A percentile compares a stretch with the other conserved stretches of the same genome.
These are phyloP conservation scores for Venturia effusa DNA, from an alignment of 2,329 filamentous ascomycete genomes.

Conservation along the genomic window DNA sequence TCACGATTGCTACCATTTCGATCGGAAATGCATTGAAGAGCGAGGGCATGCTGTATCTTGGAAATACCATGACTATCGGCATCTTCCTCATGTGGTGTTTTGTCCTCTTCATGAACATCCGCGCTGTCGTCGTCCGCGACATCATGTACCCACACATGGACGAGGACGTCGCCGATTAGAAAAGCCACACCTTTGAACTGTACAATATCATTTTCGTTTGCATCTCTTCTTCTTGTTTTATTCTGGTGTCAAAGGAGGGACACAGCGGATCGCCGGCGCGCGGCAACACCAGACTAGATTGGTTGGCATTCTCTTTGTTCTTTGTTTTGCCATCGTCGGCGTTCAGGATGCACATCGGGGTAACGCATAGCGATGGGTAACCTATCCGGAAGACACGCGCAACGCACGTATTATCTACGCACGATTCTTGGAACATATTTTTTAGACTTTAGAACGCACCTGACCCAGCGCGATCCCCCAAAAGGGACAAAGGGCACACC, in stretches of 20 bases:
- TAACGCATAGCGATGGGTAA: not conserved
- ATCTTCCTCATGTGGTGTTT: slow-evolving; percentile 44
- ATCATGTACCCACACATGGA: slow-evolving; percentile 50
- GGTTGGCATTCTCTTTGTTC: not conserved
- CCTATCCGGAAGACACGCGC: not conserved
- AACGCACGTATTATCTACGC: not conserved
- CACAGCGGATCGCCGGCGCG: not conserved
- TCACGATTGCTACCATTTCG: slow-evolving; percentile 48
- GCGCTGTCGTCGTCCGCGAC: slow-evolving; percentile 40
- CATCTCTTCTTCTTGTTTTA: not conserved
- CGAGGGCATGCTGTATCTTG: slow-evolving; percentile 30
- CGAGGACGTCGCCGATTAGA: slow-evolving; percentile 35
- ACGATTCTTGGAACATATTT: not conserved
- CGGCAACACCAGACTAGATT: not conserved
- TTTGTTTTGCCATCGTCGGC: not conserved
- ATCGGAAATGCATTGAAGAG: slow-evolving; percentile 45
- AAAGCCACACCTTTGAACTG: not conserved
- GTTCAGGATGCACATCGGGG: not conserved
- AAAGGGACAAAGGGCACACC: not conserved
- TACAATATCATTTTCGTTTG: not conserved
- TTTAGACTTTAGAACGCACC: not conserved
- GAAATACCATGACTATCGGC: slow-evolving; percentile 39
- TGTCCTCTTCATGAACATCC: slow-evolving; percentile 39
- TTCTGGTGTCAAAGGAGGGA: not conserved
- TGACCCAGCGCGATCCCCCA: not conserved